Evolutionary conservation across 108 stramenopile species (phyloP).

Genomic region (Aurantiochytrium sp.): DNA sequence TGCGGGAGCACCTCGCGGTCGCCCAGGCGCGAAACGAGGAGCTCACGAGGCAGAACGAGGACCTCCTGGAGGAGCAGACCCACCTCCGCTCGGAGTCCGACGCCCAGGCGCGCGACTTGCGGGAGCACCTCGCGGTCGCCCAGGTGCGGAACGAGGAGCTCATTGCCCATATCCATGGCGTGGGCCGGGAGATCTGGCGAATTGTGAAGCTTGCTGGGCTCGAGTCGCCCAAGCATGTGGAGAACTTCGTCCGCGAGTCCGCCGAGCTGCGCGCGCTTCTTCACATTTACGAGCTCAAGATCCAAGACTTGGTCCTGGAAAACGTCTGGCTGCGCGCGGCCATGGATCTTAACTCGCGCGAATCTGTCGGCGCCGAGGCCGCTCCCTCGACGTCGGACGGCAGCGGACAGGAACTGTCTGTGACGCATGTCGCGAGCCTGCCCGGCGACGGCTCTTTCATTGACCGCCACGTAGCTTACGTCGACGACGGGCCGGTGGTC

Average conservation of each 20-base stretch:
- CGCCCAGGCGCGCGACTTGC: neutral
- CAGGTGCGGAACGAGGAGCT: neutral
- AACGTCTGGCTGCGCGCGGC: neutral
- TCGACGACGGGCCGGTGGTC: too few relatives aligned
- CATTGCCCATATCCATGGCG: neutral
- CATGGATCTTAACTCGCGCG: neutral
- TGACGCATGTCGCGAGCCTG: too few relatives aligned
- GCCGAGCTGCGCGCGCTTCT: neutral
- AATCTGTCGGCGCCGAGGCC: too few relatives aligned
- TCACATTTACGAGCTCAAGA: neutral
- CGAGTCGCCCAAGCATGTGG: neutral
- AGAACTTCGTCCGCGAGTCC: neutral
- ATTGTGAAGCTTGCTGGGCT: neutral
- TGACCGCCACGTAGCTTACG: neutral
- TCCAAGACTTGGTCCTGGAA: neutral
- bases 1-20: neutral
- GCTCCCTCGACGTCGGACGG: too few relatives aligned
- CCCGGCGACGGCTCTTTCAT: neutral
- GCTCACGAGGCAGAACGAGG: too few relatives aligned
- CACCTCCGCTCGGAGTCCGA: neutral
- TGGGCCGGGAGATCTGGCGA: neutral
- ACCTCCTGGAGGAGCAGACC: neutral
- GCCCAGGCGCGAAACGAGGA: neutral
- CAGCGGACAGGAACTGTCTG: too few relatives aligned
- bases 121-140: neutral